Base-by-base conservation (phyloP, 495 filamentous ascomycete species). In the Pseudomonodictys pantanalensis region DNA sequence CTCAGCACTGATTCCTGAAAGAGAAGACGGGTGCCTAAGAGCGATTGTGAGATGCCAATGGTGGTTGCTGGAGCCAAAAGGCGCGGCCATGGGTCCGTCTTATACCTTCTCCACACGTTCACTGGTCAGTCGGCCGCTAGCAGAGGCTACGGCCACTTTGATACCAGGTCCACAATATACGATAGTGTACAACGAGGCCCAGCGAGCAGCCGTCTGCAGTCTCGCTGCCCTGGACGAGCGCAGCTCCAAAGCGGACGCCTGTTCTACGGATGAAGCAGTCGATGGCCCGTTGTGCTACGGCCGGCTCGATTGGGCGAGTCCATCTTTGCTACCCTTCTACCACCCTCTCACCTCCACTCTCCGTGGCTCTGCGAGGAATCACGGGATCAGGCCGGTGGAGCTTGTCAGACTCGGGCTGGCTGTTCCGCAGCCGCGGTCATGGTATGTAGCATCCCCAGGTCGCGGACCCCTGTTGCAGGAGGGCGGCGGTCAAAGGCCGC, bases 381-480 rank as follows among this genome's bases (percentile, higher is more conserved):
- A 44, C n/a, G 17, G 3, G 33, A 56, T 18, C n/a, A 17, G 17
- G 10, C 8, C 32, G 32, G 32, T 35, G 32, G 32, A 35, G 32
- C 32, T 35, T 15, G 32, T 35, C 32, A 35, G 32, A 35, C 32
- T 35, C 32, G 56, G 64, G 50, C 60, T 64, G 55, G 49, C 45
- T 64, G 51, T 32, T 52, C 64, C 64, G 64, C 59, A 62, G 51
- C 64, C 64, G 64, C 60, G 64, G 64, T 20, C 54, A 64, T 64
- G 64, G 64, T 64, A n/a, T n/a, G n/a, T n/a, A 59, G 50, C 59
- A 67, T 62, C 43, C 43, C 64, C 20, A 28, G 55, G 60, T 48
- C 53, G 43, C 58, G 24, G 52, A 66, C 55, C 58, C 64, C 43
- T 52, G 64, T 62, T 62, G 58, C 64, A 66, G 54, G 47, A 18